Base-by-base conservation (phyloP, 257 asterid species). In the Solanum bukasovii region DNA sequence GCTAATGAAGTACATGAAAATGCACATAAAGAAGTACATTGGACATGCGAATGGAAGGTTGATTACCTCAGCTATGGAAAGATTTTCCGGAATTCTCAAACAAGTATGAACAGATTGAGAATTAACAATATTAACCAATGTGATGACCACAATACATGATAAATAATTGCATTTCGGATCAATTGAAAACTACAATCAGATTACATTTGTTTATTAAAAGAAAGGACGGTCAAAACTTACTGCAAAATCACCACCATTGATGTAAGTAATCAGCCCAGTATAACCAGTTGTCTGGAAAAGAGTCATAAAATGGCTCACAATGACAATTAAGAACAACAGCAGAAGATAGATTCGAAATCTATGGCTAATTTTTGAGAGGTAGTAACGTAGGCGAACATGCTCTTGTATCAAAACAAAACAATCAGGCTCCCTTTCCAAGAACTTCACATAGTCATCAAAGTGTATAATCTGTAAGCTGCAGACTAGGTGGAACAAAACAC, bases 231-330 rank as follows among this genome's bases (percentile, higher is more conserved):
- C 86, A 72, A 87, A 91, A 93, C 98, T 95, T 93, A 96, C 99
- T 6, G 97, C 98, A 91, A 95, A 96, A 92, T 96, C 99, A 72
- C 99, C 99, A 1, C 96, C 96, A 78, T 96, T 96, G 83, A 93
- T 90, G 91, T 91, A 89, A 84, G 96, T 93, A 31, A 93, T 89
- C 20, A 91, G 87, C 61, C 98, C 99, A 74, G 88, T 90, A 85
- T 93, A 93, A 74, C 89, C 95, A 2, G 98, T 95, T 42, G 95
- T 94, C 88, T 92, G 98, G 84, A 92, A 92, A n/a, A 96, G 91
- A 77, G 94, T 92, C 91, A 93, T 73, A 84, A 96, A 93, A 91
- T 93, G 98, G 93, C 96, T 93, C 35, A 90, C 87, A 73, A 96
- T 94, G 91, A 94, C 97, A 23, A 95, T 92, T 89, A 93, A 89